Base-by-base conservation (phyloP, 2,329 filamentous ascomycete genomes). In the Lachnellula subtilissima region DNA sequence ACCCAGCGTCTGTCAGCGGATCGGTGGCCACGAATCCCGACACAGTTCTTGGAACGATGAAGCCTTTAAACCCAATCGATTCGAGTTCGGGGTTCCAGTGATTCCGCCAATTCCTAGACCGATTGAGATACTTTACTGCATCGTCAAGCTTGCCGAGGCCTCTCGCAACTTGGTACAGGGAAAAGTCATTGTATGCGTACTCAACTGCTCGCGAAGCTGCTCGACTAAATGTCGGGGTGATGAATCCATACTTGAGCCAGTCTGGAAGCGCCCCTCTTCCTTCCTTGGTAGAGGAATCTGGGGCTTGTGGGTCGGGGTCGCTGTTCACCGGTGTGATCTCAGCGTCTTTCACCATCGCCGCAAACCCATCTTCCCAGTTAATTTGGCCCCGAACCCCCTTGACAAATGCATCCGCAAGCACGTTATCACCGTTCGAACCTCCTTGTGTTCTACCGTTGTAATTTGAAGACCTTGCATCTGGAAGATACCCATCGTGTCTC, bases 371-470 rank as follows among this genome's bases (percentile, higher is more conserved):
- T 3, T 75, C 71, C 87, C 86, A 90, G 69, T 89, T 74, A 45
- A 90, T 73, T 4, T 73, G 73, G 4, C 83, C 84, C 12, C 59
- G 57, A 2, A 89, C 78, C 0, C 85, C 84, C 67, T 89, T 89
- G 32, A 88, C 78, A 59, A 82, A 89, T 0, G 86, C 87, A 64
- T 90, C 87, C 2, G 86, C 86, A 15, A 90, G 78, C 4, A 90
- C 79, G 55, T 87, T 89, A 67, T 90, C 86, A 4, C 82, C 80
- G 64, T 89, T 89, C 12, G 81, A 86, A 7, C 87, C 87, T 11
- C 85, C 86, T 67, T 89, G 86, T 0, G 83, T 81, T 15, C 82
- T 80, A 9, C 87, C 87, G 59, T 88, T 89, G 72, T 76, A 86
- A 69, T 88, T 85, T 1, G 82, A 86, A 0, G 84, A 87, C 11